Evolutionary conservation across 257 asterid species (phyloP).

Genomic region (Nicotiana otophora): DNA sequence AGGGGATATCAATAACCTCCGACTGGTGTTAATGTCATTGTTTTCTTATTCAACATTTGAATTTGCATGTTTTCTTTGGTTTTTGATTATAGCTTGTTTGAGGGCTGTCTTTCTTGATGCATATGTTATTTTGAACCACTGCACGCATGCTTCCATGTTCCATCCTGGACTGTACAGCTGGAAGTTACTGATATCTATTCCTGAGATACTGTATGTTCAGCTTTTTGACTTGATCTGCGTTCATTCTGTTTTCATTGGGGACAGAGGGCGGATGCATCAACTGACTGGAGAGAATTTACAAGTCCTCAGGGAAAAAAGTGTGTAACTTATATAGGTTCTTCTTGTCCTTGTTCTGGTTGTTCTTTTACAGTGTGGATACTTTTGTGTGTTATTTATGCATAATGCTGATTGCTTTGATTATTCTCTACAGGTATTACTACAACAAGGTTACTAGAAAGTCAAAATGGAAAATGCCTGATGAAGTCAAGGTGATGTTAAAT

Average conservation of each 20-base stretch:
- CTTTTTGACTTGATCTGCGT: background rate
- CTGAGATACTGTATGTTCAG: background rate
- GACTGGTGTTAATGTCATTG: background rate
- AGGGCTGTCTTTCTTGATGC: background rate
- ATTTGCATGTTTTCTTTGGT: background rate
- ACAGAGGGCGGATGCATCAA: conserved; percentile 94
- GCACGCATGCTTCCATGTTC: background rate
- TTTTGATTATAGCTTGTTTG: background rate
- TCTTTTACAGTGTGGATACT: background rate
- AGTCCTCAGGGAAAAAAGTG: conserved; percentile 78
- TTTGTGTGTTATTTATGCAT: conserved; percentile 6
- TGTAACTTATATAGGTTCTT: conserved; percentile 11
- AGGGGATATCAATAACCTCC: background rate
- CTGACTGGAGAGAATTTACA: conserved; percentile 86
- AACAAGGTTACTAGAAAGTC: conserved; percentile 67
- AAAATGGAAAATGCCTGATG: conserved; percentile 83
- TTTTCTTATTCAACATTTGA: background rate
- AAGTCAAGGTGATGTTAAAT: conserved; percentile 60
- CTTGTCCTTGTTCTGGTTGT: background rate
- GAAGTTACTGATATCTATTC: background rate
- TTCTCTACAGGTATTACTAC: conserved; percentile 54
- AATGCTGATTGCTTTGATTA: background rate
- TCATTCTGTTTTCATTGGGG: conserved; percentile 24
- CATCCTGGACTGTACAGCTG: background rate
- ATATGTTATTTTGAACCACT: background rate